phyloP scores from a whole-genome alignment of 176 grass and related monocot genomes.

The Triticum monococcum region DNA sequence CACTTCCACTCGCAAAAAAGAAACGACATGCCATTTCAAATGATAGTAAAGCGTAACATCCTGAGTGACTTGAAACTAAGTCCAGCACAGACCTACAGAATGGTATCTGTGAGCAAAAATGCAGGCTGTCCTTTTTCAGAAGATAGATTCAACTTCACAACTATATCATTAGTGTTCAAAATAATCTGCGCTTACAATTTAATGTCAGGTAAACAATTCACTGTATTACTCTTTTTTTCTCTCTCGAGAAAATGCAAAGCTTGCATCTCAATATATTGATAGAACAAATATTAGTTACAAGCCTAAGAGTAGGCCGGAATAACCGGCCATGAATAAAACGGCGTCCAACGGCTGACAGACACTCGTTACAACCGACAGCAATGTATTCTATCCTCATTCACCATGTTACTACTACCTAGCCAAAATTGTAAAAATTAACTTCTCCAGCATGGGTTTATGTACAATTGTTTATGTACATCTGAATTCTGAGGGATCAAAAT shows the following conservation, averaged over 20 bases:
- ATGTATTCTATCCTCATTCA: too few relatives aligned
- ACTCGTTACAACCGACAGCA: too few relatives aligned
- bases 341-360: too few relatives aligned
- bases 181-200: neutral
- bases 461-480: neutral
- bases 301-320: too few relatives aligned
- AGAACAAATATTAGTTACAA: neutral
- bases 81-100: neutral
- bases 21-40: neutral
- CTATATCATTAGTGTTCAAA: neutral
- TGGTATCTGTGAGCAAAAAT: neutral
- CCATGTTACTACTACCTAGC: neutral
- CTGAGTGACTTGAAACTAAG: neutral
- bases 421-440: conserved; percentile 1
- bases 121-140: neutral
- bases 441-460: neutral
- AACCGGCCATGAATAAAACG: too few relatives aligned
- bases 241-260: neutral
- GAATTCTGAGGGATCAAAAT: conserved; percentile 2
- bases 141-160: neutral
- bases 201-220: neutral
- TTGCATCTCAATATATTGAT: neutral
- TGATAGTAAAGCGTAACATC: neutral
- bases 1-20: neutral
- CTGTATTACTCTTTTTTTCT: neutral